A percentile compares a stretch with the other conserved stretches of the same genome.
Evolutionary conservation across 345 rosid genomes (phyloP).

Genomic region (Eutrema japonicum): DNA sequence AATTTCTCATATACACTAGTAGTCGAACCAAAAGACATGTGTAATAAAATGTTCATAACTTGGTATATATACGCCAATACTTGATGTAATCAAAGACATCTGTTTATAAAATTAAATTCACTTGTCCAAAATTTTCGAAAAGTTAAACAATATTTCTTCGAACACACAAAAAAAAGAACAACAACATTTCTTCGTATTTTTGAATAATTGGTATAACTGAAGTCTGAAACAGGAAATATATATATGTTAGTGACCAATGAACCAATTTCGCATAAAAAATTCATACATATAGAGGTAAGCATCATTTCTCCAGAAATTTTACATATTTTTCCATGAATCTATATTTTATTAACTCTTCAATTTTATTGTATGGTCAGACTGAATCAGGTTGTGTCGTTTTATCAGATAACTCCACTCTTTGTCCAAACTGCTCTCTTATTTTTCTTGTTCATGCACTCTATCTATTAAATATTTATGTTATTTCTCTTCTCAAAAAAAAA

Average conservation of each 20-base stretch:
- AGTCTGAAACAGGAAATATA: neutral
- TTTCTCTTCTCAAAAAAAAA: too few species aligned
- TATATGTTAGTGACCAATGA: neutral
- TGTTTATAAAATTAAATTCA: neutral
- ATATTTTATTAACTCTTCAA: neutral
- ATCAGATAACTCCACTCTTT: slow-evolving; percentile 26
- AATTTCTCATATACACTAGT: too few species aligned
- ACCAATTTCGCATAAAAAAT: neutral
- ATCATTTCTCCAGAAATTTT: neutral
- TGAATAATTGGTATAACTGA: neutral
- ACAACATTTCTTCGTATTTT: neutral
- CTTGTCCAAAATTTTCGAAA: neutral
- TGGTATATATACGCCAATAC: too few species aligned
- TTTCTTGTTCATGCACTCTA: slow-evolving; percentile 8
- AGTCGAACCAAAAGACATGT: too few species aligned
- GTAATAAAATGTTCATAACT: too few species aligned
- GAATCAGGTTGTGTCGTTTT: slow-evolving; percentile 34
- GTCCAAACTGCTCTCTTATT: slow-evolving; percentile 27
- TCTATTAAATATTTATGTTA: slow-evolving; percentile 10
- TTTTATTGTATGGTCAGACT: slow-evolving; percentile 27
- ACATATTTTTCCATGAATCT: neutral
- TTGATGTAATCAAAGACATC: too few species aligned
- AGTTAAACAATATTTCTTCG: too few species aligned
- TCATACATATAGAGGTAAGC: neutral
- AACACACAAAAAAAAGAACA: too few species aligned